Conservation (phyloP, 306 rosid species). For the Hippophae gyantsensis region DNA sequence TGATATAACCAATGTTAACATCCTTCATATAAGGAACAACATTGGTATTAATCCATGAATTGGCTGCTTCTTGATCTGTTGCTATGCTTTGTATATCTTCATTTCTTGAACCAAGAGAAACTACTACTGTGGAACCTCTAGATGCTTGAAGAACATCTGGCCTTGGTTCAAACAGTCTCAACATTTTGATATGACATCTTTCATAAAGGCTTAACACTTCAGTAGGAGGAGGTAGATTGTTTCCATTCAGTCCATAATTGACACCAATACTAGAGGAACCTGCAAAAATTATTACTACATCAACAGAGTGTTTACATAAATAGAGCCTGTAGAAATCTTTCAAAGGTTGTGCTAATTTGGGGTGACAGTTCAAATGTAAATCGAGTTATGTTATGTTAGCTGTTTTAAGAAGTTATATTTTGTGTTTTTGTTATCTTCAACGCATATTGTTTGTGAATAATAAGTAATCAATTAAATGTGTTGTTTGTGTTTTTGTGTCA, state of each 20-base stretch:
- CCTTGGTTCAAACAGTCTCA: constrained; percentile 15
- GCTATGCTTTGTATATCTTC: constrained; percentile 7
- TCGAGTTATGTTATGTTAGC: too few relatives aligned
- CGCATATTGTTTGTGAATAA: too few relatives aligned
- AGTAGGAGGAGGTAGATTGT: constrained; percentile 3
- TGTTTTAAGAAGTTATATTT: too few relatives aligned
- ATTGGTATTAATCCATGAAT: constrained; percentile 4
- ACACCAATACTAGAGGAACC: constrained; percentile 9
- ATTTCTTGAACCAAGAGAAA: constrained; percentile 12
- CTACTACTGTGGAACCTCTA: neutral
- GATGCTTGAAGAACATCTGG: constrained; percentile 2
- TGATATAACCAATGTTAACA: constrained; percentile 1
- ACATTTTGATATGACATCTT: neutral
- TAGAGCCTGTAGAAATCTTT: neutral
- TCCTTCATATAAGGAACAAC: neutral
- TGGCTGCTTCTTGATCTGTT: neutral
- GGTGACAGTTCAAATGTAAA: too few relatives aligned
- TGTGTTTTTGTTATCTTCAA: too few relatives aligned
- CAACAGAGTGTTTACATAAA: neutral
- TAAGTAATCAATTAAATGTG: too few relatives aligned
- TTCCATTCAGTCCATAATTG: constrained; percentile 11
- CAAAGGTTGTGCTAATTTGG: neutral
- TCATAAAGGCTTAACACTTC: constrained; percentile 1
- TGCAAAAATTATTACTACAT: neutral
- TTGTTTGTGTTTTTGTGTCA: too few relatives aligned